Base-by-base conservation (phyloP, 164 flowering plant species). In the Cinnamomum micranthum region DNA sequence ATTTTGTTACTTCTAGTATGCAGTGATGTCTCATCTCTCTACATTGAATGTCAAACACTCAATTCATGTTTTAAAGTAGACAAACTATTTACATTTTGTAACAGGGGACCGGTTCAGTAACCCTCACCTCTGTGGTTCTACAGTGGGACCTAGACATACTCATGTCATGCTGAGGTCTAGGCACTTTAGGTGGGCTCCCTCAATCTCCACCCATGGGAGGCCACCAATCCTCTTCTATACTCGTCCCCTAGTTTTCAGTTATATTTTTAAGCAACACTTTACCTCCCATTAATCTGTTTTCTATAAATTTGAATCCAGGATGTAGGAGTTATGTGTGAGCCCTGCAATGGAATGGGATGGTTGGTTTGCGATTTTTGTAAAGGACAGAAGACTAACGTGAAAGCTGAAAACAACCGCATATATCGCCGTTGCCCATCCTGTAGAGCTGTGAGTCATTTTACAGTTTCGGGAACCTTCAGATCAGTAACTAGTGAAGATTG, bases 361-460 rank as follows among this genome's bases (percentile, higher is more conserved):
- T 65, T 95, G 71, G 70, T 89, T n/a, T 95, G 98, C 83, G 90
- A 86, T 78, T 95, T 91, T 63, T 95, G 97, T 75, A 75, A 87
- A 47, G 97, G 97, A 51, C 86, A 90, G 77, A 95, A 91, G 81
- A 95, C 89, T 68, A 92, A 91, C 74, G 95, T 95, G 71, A 90
- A 85, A 83, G 83, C 89, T 13, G 84, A 70, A 5, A 92, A 84
- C 75, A 92, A 89, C 50, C 79, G 90, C 59, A 88, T 91, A 27
- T 94, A 90, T 68, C 91, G 97, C 2, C 90, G 98, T 1, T 94
- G 98, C 64, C 98, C 98, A 11, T 73, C 97, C 69, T 94, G 97
- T 81, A 88, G 86, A 90, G 97, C 97, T 71, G 97, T 94, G 83
- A 85, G 94, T 83, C 65, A 41, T 47, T 55, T 25, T n/a, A 24